Base-by-base conservation (phyloP, 108 stramenopile genomes). In the Nitzschia putrida region DNA sequence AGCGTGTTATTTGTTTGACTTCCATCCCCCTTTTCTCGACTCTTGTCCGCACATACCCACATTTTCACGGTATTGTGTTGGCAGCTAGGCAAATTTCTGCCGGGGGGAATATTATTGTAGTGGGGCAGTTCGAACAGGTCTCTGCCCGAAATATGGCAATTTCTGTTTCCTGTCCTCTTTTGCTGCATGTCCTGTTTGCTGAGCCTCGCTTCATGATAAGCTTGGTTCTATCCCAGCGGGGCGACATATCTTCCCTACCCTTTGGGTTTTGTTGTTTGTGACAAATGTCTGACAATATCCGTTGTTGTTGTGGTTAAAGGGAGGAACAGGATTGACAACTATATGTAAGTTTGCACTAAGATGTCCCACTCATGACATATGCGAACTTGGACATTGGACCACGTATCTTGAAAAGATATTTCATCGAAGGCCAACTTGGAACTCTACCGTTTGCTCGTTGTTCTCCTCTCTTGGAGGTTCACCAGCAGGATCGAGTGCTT, bases 161-260 rank as follows among this genome's bases (percentile, higher is more conserved):
- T 34, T 4, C 29, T 34, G 29, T 34, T 34, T 34, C 29, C 29
- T 34, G 29, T 34, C 29, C 29, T 34, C 4, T 34, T 1, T 61
- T 58, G 54, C 49, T 56, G 53, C 57, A 22, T 53, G 61, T 57
- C 69, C 24, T 61, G 76, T 85, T 66, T 77, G 91, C 91, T 92
- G 91, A 92, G 91, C 57, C 68, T 80, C 23, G 53, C 58, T 71
- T 64, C 29, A 21, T 42, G 23, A 61, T 81, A 78, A 83, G 73
- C 69, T 70, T 67, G 54, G 73, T 85, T 93, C 89, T 89, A 90
- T 93, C 92, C 89, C 92, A 92, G 84, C 76, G 66, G 72, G 80
- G 80, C 57, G 45, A 81, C 79, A 89, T 63, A 53, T 70, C 53
- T 29, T 22, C 41, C 51, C 24, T 53, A 37, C 50, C 50, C 18